Conservation (phyloP, 495 filamentous ascomycete genomes). For the Xylaria acuta region DNA sequence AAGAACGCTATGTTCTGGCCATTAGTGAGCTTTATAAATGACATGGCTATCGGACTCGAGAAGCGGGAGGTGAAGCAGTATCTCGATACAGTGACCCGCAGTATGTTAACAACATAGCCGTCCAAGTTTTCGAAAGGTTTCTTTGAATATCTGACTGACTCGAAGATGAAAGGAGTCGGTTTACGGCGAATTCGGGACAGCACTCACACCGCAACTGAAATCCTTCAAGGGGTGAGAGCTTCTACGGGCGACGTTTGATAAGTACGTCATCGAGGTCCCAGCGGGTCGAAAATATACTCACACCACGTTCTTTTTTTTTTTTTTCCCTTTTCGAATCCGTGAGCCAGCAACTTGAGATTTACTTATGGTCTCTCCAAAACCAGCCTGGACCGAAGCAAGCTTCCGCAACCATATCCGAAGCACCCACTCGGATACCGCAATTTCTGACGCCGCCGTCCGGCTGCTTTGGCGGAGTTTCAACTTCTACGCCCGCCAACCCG, state of each 20-base stretch:
- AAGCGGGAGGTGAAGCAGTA: slow-evolving; percentile 11
- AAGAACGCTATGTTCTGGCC: neutral
- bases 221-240: neutral
- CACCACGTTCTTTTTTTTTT: no score
- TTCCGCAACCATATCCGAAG: slow-evolving; percentile 9
- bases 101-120: neutral
- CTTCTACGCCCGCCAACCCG: slow-evolving; percentile 20
- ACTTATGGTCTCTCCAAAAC: neutral
- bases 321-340: no score
- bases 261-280: neutral
- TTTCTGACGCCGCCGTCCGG: neutral
- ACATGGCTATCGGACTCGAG: slow-evolving; percentile 6
- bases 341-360: neutral
- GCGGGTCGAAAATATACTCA: neutral
- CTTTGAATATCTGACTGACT: neutral
- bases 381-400: slow-evolving; percentile 16
- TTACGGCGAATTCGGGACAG: neutral
- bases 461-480: slow-evolving; percentile 12
- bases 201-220: neutral
- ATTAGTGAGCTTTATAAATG: neutral
- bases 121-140: no score
- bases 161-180: neutral
- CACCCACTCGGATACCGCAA: neutral
- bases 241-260: slow-evolving; percentile 4
- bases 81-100: neutral